Evolutionary conservation across 2,329 filamentous ascomycete genomes (phyloP), one percentile per base, ranked within the genome.

Genomic region (Mariannaea elegans): DNA sequence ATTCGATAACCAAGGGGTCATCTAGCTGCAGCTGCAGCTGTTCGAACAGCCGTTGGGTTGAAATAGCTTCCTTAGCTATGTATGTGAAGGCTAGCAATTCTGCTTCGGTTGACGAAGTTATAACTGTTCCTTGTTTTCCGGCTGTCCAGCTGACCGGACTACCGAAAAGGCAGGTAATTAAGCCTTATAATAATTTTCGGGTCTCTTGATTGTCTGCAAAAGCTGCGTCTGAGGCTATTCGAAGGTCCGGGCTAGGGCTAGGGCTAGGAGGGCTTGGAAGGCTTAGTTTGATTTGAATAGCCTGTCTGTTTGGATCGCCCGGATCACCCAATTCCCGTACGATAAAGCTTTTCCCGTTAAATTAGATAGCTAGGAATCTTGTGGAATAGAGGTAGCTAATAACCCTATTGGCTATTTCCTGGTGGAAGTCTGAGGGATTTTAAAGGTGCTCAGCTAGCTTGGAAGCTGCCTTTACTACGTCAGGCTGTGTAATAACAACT

Each of bases 1-100:
- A 51, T 12, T 42, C 12, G n/a, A 54, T 54, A 6, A 46, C n/a
- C 5, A 13, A 18, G n/a, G 34, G 34, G 13, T 36, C 19, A 16
- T 54, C 12, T 31, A 46, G 4, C 18, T 54, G n/a, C 38, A 54
- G 42, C n/a, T 29, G 31, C 19, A 47, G 51, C 32, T 54, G 7
- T 39, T 54, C 1, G 21, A 54, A 54, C 5, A 54, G 51, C n/a
- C 13, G 21, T 23, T 47, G 3, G 6, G 19, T 54, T 21, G 21
- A 14, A 12, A 54, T 46, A 14, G 50, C n/a, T 27, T 53, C 19
- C 39, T 53, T 53, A 19, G 39, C 39, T 27, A 6, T 54, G 12
- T 54, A n/a, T 54, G n/a, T 54, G 1, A 54, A 32, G 7, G 42
- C 18, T 4, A 53, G 50, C 6, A 53, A 10, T 21, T 54, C 21